Base-by-base conservation (phyloP, 2,329 filamentous ascomycete genomes). In the Truncatella angustata region DNA sequence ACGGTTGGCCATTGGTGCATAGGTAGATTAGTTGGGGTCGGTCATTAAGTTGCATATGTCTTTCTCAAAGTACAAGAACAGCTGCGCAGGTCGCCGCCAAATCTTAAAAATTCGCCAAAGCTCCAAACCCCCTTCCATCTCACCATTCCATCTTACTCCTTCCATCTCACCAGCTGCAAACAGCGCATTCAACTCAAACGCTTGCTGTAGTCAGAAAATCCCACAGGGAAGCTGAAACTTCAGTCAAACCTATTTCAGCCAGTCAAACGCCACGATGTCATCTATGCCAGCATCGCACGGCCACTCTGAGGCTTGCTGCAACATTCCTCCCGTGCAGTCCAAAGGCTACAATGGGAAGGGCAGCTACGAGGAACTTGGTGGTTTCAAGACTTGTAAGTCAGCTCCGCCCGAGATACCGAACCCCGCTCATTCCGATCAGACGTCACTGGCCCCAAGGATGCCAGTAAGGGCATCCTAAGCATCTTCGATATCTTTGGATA, bases 401-500 rank as follows among this genome's bases (percentile, higher is more conserved):
- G 11, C 10, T 9, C 43, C 16, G 10, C 36, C 42, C 26, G n/a
- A n/a, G n/a, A n/a, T n/a, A n/a, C n/a, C n/a, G n/a, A n/a, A n/a
- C 32, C 42, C 12, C 34, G 7, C 20, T 24, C 14, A 35, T 26
- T 20, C 11, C 26, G 11, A 4, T 21, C 6, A 9, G 78, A 83
- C 55, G 70, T 77, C 21, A 75, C 73, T 10, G 75, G 77, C 43
- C 73, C 78, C 16, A 60, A 67, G 12, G 68, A 73, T 43, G 72
- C 77, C 26, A 70, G 69, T 54, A 85, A 82, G 70, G 86, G 79
- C 48, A 75, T 89, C 52, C 68, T 89, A 51, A 68, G 77, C 56
- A 78, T 87, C 64, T 85, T 73, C 66, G 86, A 89, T 68, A 86
- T 95, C 56, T 81, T 96, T 62, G 85, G 86, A 61, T 85, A 86